Conservation (phyloP, 345 rosid genomes). For the Eucalyptus camaldulensis region DNA sequence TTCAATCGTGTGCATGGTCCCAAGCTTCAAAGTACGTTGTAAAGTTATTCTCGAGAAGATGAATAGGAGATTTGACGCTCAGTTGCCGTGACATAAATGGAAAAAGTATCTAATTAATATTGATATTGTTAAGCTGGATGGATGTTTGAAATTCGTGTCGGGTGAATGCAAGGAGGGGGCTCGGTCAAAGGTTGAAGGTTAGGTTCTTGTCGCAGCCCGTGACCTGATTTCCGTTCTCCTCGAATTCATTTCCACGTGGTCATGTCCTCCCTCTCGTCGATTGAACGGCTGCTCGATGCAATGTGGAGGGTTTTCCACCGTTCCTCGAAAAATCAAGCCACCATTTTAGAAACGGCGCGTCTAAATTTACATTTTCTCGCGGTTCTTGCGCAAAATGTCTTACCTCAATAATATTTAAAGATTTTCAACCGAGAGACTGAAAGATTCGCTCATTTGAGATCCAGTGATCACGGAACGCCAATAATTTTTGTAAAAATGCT, state of each 20-base stretch:
- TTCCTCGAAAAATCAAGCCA: neutral
- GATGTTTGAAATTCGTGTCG: neutral
- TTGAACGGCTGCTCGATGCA: neutral
- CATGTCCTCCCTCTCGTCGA: neutral
- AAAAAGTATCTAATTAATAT: neutral
- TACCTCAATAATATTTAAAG: neutral
- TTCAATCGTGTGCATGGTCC: neutral
- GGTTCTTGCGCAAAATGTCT: neutral
- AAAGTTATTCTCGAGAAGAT: neutral
- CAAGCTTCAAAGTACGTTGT: neutral
- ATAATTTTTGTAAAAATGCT: rapidly evolving
- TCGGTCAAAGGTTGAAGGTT: neutral
- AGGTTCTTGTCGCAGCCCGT: neutral
- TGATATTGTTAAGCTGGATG: neutral
- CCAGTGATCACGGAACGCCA: neutral
- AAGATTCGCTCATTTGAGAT: neutral
- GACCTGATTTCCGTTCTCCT: neutral
- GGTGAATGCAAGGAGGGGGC: neutral
- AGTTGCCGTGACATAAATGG: neutral
- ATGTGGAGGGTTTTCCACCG: neutral
- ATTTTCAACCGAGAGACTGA: rapidly evolving
- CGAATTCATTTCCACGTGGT: neutral
- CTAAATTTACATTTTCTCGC: neutral
- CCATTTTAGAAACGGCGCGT: neutral
- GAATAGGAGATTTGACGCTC: neutral